Evolutionary conservation across 139 green algal species (phyloP).

Genomic region (Tetratostichococcus sp.): DNA sequence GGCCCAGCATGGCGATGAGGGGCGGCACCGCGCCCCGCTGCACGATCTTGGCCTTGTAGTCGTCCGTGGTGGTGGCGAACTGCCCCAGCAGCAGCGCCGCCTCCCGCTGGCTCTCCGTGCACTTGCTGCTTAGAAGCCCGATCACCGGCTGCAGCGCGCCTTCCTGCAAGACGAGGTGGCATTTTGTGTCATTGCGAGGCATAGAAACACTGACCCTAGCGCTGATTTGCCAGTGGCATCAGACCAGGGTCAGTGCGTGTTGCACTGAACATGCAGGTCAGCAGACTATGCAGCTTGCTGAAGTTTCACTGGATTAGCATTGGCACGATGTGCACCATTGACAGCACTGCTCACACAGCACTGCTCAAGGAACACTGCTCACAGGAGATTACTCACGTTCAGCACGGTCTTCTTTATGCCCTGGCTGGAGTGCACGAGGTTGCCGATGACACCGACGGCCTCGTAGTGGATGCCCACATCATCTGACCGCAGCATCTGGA

Average conservation of each 20-base stretch:
- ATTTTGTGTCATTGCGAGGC: no score
- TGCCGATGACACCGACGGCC: slow-evolving; percentile 96
- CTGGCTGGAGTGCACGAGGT: slow-evolving; percentile 89
- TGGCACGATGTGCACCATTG: no score
- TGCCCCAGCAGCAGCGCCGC: slow-evolving; percentile 94
- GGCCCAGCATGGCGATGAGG: slow-evolving; percentile 90
- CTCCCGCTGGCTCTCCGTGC: slow-evolving; percentile 90
- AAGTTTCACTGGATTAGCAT: no score
- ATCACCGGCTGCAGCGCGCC: slow-evolving; percentile 98
- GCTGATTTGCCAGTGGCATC: no score
- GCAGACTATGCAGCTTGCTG: no score
- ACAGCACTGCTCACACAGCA: no score
- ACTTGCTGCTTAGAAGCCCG: slow-evolving; percentile 72
- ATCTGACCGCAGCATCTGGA: slow-evolving; percentile 91
- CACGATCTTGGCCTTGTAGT: slow-evolving; percentile 81
- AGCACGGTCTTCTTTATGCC: slow-evolving; percentile 60
- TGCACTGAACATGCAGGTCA: no score
- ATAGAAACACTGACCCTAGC: no score
- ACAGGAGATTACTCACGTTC: no score
- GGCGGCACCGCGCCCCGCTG: slow-evolving; percentile 83
- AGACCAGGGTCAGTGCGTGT: no score
- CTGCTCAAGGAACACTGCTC: no score
- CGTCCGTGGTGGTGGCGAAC: slow-evolving; percentile 87
- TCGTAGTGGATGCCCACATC: slow-evolving; percentile 94
- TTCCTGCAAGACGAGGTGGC: no score